Evolutionary conservation across 768 basidiomycete species (phyloP), one percentile per base, ranked within the genome.

Genomic region (Pilatotrama ljubarskyi): DNA sequence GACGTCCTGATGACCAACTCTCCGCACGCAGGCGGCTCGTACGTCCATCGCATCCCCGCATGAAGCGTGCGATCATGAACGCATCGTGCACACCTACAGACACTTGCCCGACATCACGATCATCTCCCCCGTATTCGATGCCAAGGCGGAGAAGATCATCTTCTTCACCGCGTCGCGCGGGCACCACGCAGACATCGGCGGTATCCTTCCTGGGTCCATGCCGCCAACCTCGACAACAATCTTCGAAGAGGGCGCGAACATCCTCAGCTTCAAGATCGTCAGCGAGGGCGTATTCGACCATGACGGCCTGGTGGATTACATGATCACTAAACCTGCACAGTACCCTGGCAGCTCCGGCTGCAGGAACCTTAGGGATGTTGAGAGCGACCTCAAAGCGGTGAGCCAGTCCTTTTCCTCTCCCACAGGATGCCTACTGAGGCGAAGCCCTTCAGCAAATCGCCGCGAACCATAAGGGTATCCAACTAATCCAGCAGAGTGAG

Each of bases 1-100:
- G 95, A 98, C 72, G 94, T 96, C 8, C 75, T 97, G 51, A 90
- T 97, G 86, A 90, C 93, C 52, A 98, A 95, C 75, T 91, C 90
- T 10, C 93, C 93, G 1, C 82, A 86, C 53, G 90, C 93, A 5
- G 93, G 93, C 63, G 93, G 92, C 76, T 91, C 90, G 90, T 91
- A 73, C 67, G 89, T 82, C 58, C 62, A n/a, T 38, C 42, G 15
- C n/a, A 4, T 25, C 24, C 7, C 29, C 17, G 10, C 10, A 22
- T 43, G n/a, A 29, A 8, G n/a, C n/a, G n/a, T 29, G 40, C 37
- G n/a, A 26, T 22, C 43, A 14, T 38, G 38, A 37, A 43, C n/a
- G 13, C 2, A 1, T 20, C 22, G 18, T 9, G 10, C 22, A 5
- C 2, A n/a, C 36, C 9, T 49, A n/a, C 52, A 84, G 82, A 1